These are phyloP conservation scores for Clavulina sp. DNA, from an alignment of 768 basidiomycete genomes.

Conservation along the genomic window DNA sequence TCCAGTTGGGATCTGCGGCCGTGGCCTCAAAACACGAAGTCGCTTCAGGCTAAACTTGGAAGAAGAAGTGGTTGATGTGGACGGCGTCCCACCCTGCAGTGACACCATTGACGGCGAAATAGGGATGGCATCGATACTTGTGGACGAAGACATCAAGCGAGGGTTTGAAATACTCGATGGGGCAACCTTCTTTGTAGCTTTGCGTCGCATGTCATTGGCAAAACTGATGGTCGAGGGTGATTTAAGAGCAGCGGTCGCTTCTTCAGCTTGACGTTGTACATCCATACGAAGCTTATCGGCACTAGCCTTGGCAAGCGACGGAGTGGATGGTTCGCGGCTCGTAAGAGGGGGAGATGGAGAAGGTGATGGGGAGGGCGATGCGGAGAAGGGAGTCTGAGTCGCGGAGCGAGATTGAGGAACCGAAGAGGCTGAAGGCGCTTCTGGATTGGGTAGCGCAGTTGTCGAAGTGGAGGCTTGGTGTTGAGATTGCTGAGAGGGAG, in stretches of 20 bases:
- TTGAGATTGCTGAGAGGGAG: neutral
- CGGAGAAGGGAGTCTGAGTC: neutral
- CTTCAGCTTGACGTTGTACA: slow-evolving; percentile 50
- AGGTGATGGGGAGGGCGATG: neutral
- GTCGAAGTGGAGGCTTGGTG: too few relatives aligned
- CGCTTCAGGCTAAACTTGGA: slow-evolving; percentile 59
- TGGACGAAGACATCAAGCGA: slow-evolving; percentile 44
- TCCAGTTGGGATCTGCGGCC: slow-evolving; percentile 32
- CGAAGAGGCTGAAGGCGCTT: neutral
- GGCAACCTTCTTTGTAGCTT: slow-evolving; percentile 37
- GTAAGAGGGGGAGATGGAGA: neutral
- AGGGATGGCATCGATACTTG: slow-evolving; percentile 50
- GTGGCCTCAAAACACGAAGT: slow-evolving; percentile 49
- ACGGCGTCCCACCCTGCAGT: slow-evolving; percentile 20
- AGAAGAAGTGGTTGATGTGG: slow-evolving; percentile 14
- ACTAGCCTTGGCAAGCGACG: neutral
- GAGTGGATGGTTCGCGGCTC: too few relatives aligned
- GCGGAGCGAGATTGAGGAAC: neutral
- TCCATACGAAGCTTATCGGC: slow-evolving; percentile 21
- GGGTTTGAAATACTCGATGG: slow-evolving; percentile 50
- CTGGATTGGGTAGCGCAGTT: neutral
- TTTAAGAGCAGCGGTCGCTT: slow-evolving; percentile 44
- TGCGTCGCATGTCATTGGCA: slow-evolving; percentile 25
- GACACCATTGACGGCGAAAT: slow-evolving; percentile 23
- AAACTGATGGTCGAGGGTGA: slow-evolving; percentile 28